phyloP scores from a whole-genome alignment of 306 rosid genomes.

The Trifolium pratense region DNA sequence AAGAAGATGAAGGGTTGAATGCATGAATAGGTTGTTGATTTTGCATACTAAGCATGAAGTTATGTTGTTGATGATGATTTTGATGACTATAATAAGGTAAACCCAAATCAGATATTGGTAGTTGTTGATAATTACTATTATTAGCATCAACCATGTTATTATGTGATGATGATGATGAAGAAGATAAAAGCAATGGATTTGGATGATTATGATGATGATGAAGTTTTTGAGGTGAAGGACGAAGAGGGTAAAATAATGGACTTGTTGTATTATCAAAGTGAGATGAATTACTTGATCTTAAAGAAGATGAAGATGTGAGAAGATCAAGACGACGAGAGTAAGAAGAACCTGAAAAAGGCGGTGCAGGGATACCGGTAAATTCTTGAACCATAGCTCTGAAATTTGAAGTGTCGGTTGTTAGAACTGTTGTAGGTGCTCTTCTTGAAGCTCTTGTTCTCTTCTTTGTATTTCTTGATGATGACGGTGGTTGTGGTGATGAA shows the following conservation, averaged over 20 bases:
- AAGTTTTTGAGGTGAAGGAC: conserved; percentile 65
- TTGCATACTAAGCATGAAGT: conserved; percentile 56
- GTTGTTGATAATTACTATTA: conserved; percentile 42
- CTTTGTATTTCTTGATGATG: conserved; percentile 57
- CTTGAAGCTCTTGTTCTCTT: conserved; percentile 88
- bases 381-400: conserved; percentile 99
- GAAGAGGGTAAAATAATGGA: conserved; percentile 57
- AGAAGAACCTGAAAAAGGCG: conserved; percentile 68
- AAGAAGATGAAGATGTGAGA: conserved; percentile 52
- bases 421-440: conserved; percentile 88
- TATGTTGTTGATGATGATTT: conserved; percentile 28
- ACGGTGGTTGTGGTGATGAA: background rate
- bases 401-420: conserved; percentile 88
- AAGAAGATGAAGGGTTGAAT: conserved; percentile 48
- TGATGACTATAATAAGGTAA: conserved; percentile 26
- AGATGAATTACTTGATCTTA: conserved; percentile 38
- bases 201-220: conserved; percentile 33
- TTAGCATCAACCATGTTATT: conserved; percentile 46
- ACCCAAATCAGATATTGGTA: conserved; percentile 45
- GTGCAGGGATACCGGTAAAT: conserved; percentile 92
- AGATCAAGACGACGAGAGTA: conserved; percentile 76
- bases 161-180: conserved; percentile 31
- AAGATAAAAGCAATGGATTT: conserved; percentile 22
- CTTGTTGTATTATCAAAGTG: conserved; percentile 27
- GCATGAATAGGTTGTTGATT: conserved; percentile 45